A percentile compares a stretch with the other conserved stretches of the same genome.
These are phyloP conservation scores for Nepenthes gracilis DNA, from an alignment of 148 eudicot species.

Conservation along the genomic window DNA sequence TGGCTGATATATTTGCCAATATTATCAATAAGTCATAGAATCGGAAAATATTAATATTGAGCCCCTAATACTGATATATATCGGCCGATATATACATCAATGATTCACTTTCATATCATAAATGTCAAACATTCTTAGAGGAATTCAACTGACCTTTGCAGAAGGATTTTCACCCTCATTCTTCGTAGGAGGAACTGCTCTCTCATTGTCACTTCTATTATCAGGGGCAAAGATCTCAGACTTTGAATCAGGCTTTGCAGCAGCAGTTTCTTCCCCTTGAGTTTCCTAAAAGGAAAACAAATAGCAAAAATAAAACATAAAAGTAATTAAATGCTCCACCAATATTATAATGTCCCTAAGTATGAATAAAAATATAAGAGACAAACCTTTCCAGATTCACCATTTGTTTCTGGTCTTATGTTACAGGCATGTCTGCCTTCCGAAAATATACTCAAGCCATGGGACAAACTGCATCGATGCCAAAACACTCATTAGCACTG, in stretches of 20 bases:
- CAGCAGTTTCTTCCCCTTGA: slow-evolving; percentile 32
- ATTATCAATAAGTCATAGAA: too few relatives aligned
- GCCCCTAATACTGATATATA: too few relatives aligned
- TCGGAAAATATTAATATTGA: too few relatives aligned
- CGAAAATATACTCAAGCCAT: slow-evolving; percentile 72
- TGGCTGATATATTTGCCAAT: too few relatives aligned
- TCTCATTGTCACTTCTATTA: slow-evolving; percentile 47
- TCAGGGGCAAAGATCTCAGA: slow-evolving; percentile 31
- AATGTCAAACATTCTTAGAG: neutral
- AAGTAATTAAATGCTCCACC: neutral
- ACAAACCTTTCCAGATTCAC: slow-evolving; percentile 62
- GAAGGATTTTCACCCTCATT: slow-evolving; percentile 40
- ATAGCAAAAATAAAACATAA: neutral
- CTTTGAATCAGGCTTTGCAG: slow-evolving; percentile 43
- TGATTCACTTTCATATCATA: too few relatives aligned
- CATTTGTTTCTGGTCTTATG: slow-evolving; percentile 55
- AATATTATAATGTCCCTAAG: neutral
- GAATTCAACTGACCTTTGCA: slow-evolving; percentile 21
- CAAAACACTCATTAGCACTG: neutral
- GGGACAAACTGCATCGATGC: slow-evolving; percentile 47
- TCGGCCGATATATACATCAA: too few relatives aligned
- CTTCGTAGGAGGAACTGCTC: slow-evolving; percentile 33
- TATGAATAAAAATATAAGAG: neutral
- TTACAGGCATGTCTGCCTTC: slow-evolving; percentile 41
- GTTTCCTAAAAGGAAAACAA: slow-evolving; percentile 3